phyloP scores from a whole-genome alignment of 371 early-diverging fungal genomes.

The Massospora cicadina region DNA sequence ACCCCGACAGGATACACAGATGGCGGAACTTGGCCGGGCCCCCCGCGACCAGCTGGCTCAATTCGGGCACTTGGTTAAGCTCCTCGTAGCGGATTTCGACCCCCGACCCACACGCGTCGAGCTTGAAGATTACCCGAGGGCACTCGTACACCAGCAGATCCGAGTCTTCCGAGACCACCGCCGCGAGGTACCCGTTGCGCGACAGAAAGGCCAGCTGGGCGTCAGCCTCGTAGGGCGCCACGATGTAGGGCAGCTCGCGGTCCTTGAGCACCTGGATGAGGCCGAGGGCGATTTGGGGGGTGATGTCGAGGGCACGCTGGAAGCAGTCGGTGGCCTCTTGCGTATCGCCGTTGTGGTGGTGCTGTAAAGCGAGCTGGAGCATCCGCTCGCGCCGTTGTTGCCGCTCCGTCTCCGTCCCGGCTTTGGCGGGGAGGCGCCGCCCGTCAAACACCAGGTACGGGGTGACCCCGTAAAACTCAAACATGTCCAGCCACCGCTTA shows the following conservation, averaged over 20 bases:
- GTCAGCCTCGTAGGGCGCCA: conserved; percentile 98
- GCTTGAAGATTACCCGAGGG: conserved; percentile 52
- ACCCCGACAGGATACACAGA: conserved; percentile 91
- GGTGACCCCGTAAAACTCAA: conserved; percentile 43
- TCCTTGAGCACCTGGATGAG: conserved; percentile 55
- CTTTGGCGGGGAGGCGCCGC: conserved; percentile 70
- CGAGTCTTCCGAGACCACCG: conserved; percentile 92
- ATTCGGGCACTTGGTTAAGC: conserved; percentile 23
- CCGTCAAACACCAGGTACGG: conserved; percentile 97
- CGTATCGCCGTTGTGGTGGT: conserved; percentile 26
- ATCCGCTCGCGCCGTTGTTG: conserved; percentile 28
- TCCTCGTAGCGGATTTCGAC: conserved; percentile 32
- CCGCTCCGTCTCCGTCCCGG: conserved; percentile 53
- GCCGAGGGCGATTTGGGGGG: conserved; percentile 54
- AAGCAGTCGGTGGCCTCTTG: conserved; percentile 49
- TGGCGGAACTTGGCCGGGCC: conserved; percentile 50
- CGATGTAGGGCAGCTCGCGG: conserved; percentile 53
- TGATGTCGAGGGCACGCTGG: conserved; percentile 47
- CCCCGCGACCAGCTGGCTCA: conserved; percentile 29
- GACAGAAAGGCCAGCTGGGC: conserved; percentile 87
- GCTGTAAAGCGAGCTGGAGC: conserved; percentile 25
- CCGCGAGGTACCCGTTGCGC: conserved; percentile 45
- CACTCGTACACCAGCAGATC: conserved; percentile 94
- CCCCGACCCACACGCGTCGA: conserved; percentile 52
- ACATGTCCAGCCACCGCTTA: conserved; percentile 46